Evolutionary conservation across 2,329 filamentous ascomycete species (phyloP), one percentile per base, ranked within the genome.

Genomic region (Ilyonectria mors-panacis): DNA sequence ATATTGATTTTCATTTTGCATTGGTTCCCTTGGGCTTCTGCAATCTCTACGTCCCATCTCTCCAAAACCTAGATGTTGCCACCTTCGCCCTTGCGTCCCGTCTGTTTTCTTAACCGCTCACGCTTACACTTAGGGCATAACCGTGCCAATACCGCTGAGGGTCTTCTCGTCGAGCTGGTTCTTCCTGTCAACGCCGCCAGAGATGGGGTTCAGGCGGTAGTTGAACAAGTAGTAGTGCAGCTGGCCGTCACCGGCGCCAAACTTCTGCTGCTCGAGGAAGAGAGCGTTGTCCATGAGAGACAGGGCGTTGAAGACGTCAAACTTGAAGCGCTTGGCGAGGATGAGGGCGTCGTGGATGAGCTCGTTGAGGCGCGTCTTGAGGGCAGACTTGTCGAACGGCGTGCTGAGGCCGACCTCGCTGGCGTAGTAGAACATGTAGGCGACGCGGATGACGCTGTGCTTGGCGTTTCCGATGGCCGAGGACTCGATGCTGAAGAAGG

Each of bases 221-320:
- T 99, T 99, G 87, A 97, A 99, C 35, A 99, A 86, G 81, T 99
- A 99, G 83, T 95, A 99, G 81, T 99, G 94, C 75, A 99, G 86
- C 80, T 96, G 94, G 53, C 96, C 96, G 79, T 99, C 96, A 35
- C 96, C 96, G 6, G 93, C 91, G 50, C 95, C 96, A 76, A 98
- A 99, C 81, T 97, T 97, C 78, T 98, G 94, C 73, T 98, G 88
- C 78, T 95, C 92, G 6, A 99, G 86, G 88, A 99, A 98, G 21
- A 98, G 87, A 1, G 91, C 92, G 80, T 99, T 99, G 81, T 99
- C 95, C 82, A 97, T 92, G 44, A 98, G 87, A 0, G 95, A 97
- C 62, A 99, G 87, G 0, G 94, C 95, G 78, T 99, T 99, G 86
- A 98, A 97, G 65, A 99, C 96, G 79, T 99, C 96, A 77, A 98